Percentiles rank a stretch among this genome's conserved stretches.
Conservation (phyloP, 2,329 filamentous ascomycete species). For the Claviceps arundinis region DNA sequence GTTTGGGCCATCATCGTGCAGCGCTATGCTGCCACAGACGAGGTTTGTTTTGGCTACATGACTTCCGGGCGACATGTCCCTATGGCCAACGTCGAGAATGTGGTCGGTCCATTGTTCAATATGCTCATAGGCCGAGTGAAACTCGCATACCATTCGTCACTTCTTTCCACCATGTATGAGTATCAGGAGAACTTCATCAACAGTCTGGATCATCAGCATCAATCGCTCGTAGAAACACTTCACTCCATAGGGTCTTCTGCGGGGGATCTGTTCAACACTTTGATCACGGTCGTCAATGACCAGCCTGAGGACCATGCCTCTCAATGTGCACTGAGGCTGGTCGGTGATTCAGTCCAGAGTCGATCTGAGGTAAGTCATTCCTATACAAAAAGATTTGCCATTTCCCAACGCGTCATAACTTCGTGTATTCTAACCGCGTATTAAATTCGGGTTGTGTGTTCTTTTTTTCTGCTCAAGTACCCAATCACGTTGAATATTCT, state of each 20-base stretch:
- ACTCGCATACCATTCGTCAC: constrained; percentile 20
- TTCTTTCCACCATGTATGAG: neutral
- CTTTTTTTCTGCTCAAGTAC: neutral
- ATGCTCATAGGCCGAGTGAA: constrained; percentile 28
- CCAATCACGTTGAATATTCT: neutral
- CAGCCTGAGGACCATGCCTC: constrained; percentile 7
- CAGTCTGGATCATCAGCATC: constrained; percentile 33
- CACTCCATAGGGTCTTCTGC: constrained; percentile 12
- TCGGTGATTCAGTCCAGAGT: neutral
- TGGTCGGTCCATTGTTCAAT: constrained; percentile 40
- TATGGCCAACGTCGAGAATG: constrained; percentile 31
- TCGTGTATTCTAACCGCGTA: too few relatives aligned
- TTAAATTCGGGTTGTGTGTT: too few relatives aligned
- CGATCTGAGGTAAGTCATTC: neutral
- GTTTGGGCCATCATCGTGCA: constrained; percentile 38
- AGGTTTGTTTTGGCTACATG: constrained; percentile 41
- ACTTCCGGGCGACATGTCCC: constrained; percentile 38
- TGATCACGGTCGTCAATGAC: constrained; percentile 14
- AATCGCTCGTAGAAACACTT: constrained; percentile 34
- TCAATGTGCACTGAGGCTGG: neutral
- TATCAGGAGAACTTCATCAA: constrained; percentile 32
- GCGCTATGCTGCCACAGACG: constrained; percentile 29
- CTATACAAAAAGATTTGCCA: neutral
- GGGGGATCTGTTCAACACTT: constrained; percentile 17
- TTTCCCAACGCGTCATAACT: too few relatives aligned